Evolutionary conservation across 768 basidiomycete species (phyloP).

Genomic region (Termitomyces sp.): DNA sequence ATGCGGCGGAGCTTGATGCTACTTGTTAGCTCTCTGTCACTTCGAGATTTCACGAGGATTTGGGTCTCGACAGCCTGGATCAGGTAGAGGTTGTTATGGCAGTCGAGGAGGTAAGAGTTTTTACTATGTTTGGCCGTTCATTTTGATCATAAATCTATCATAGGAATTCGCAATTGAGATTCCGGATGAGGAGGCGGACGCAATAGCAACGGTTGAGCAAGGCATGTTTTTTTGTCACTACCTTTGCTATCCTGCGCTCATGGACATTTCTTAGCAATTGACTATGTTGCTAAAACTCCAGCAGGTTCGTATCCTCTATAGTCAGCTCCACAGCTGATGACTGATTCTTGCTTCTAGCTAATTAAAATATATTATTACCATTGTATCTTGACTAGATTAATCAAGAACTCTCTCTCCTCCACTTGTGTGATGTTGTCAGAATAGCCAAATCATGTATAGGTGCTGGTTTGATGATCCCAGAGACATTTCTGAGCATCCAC

Average conservation of each 20-base stretch:
- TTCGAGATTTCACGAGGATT: slow-evolving; percentile 69
- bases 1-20: background rate
- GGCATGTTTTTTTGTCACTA: slow-evolving; percentile 47
- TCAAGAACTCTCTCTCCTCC: background rate
- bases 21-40: slow-evolving; percentile 20
- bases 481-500: background rate
- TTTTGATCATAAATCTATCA: slow-evolving; percentile 7
- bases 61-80: slow-evolving; percentile 94
- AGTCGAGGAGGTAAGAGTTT: slow-evolving; percentile 75
- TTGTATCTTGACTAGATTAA: background rate
- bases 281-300: slow-evolving; percentile 92
- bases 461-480: background rate
- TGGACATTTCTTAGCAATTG: slow-evolving; percentile 63
- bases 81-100: slow-evolving; percentile 99
- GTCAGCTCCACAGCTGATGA: background rate
- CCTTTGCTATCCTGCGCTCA: slow-evolving; percentile 10
- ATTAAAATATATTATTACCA: background rate
- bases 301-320: slow-evolving; percentile 51
- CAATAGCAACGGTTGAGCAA: slow-evolving; percentile 87
- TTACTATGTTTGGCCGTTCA: slow-evolving; percentile 1
- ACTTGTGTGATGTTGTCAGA: background rate
- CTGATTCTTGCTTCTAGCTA: background rate
- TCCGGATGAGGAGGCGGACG: slow-evolving; percentile 94
- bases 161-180: slow-evolving; percentile 98
- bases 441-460: background rate